Percentiles rank a stretch among this genome's conserved stretches.
Conservation (phyloP, 495 filamentous ascomycete species). For the Patellaria atrata region DNA sequence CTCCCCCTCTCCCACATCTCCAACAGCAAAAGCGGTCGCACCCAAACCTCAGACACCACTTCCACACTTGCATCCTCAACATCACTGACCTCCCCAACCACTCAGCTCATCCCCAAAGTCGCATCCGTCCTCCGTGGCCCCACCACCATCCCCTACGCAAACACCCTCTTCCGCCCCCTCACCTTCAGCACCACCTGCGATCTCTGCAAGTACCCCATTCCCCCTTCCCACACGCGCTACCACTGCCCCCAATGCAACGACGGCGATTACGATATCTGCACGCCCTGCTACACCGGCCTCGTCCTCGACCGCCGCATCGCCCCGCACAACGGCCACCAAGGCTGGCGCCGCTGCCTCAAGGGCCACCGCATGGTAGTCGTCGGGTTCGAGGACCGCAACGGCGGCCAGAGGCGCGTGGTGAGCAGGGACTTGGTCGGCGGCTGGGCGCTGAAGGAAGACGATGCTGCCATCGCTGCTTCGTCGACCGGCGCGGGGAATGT, state of each 20-base stretch:
- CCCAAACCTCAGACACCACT: constrained; percentile 18
- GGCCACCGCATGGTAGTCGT: constrained; percentile 82
- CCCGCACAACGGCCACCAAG: constrained; percentile 55
- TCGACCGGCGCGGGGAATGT: neutral
- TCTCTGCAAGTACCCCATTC: constrained; percentile 56
- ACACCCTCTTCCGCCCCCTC: constrained; percentile 35
- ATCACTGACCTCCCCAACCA: constrained; percentile 8
- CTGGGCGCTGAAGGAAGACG: constrained; percentile 41
- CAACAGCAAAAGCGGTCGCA: constrained; percentile 12
- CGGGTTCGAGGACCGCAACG: constrained; percentile 49
- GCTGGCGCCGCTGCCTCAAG: constrained; percentile 64
- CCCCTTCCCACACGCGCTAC: constrained; percentile 49
- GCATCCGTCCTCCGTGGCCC: constrained; percentile 24
- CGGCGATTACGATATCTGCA: constrained; percentile 77
- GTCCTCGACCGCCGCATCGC: constrained; percentile 45
- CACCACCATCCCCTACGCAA: constrained; percentile 27
- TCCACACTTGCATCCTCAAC: constrained; percentile 8
- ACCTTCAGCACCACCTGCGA: constrained; percentile 59
- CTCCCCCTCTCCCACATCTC: constrained; percentile 44
- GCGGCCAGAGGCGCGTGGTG: constrained; percentile 41
- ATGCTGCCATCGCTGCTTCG: constrained; percentile 19
- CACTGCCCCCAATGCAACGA: constrained; percentile 57
- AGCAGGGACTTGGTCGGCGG: constrained; percentile 63
- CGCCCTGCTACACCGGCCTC: constrained; percentile 55
- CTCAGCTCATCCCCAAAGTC: constrained; percentile 15